Conservation (phyloP, 1,284 basidiomycete species). For the Porodaedalea pini region DNA sequence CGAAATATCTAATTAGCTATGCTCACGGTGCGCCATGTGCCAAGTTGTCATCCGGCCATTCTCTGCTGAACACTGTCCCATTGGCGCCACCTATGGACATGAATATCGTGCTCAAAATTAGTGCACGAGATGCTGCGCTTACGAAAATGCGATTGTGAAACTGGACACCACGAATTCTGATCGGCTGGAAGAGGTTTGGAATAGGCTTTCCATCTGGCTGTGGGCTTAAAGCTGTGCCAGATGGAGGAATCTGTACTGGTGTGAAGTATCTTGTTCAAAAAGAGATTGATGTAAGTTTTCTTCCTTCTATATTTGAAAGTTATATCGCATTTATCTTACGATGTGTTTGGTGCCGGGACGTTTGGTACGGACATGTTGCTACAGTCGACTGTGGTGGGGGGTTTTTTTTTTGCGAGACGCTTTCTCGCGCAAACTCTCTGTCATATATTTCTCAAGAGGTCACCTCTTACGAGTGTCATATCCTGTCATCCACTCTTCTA, state of each 20-base stretch:
- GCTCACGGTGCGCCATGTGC: slow-evolving; percentile 49
- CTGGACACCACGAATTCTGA: slow-evolving; percentile 49
- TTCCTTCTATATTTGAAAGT: no score
- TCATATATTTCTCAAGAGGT: no score
- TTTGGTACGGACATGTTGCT: slow-evolving; percentile 13
- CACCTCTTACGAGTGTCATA: no score
- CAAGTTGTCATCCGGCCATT: slow-evolving; percentile 50
- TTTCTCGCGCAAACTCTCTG: no score
- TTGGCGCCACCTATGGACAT: slow-evolving; percentile 38
- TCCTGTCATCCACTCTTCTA: no score
- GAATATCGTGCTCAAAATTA: not conserved
- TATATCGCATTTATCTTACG: no score
- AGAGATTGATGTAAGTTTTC: not conserved
- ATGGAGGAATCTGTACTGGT: slow-evolving; percentile 46
- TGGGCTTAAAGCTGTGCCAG: slow-evolving; percentile 45
- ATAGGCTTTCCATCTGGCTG: slow-evolving; percentile 42
- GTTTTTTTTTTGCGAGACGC: no score
- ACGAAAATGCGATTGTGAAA: slow-evolving; percentile 42
- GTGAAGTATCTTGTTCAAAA: slow-evolving; percentile 41
- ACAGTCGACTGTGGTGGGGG: no score
- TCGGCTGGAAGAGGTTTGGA: slow-evolving; percentile 60
- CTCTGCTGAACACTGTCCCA: slow-evolving; percentile 64
- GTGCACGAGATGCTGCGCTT: slow-evolving; percentile 21
- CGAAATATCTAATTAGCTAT: not conserved
- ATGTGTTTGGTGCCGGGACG: slow-evolving; percentile 14